Evolutionary conservation across 257 asterid genomes (phyloP), one percentile per base, ranked within the genome.

Genomic region (Gentiana macrophylla): DNA sequence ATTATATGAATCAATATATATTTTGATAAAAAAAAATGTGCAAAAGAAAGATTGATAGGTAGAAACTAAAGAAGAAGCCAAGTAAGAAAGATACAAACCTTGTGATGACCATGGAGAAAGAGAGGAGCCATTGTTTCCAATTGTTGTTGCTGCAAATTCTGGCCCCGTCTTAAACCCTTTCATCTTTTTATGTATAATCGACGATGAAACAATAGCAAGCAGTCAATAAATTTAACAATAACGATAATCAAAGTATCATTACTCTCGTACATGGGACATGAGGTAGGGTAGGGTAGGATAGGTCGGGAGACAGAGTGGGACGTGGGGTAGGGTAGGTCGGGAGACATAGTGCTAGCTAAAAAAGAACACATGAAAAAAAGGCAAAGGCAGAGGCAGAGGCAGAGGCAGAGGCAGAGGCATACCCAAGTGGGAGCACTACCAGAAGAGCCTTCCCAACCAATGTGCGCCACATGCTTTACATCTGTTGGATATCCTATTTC

Each of bases 351-450:
- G 53, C 47, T 15, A 38, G 53, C 47, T 15, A 38, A 8, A 50
- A 32, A 2, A 48, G 6, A 11, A 48, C 24, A 9, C 8, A n/a
- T 0, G 15, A 37, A 54, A 54, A 54, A n/a, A 37, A 49, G 12
- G 51, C 15, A 24, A 12, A 49, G 15, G 3, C 8, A 36, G 11
- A 5, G 36, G 51, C 15, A 24, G 15, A 49, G 15, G 3, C 8
- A 36, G 11, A 5, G 36, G 12, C 53, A 37, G 24, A 4, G 9
- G 3, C 8, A 32, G 58, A 36, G 38, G 52, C 89, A 52, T 75
- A 83, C 95, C 95, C 95, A 86, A 77, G 70, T 80, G 12, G 95
- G 95, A 0, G 95, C 87, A 60, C 64, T 70, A 36, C 94, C 90
- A 59, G 90, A 67, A 6, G 77, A 68, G 52, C 90, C 90, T 65